Percentiles rank a stretch among this genome's conserved stretches.
Conservation (phyloP, 1,139 yeast species). For the Arxiozyma heterogenica region DNA sequence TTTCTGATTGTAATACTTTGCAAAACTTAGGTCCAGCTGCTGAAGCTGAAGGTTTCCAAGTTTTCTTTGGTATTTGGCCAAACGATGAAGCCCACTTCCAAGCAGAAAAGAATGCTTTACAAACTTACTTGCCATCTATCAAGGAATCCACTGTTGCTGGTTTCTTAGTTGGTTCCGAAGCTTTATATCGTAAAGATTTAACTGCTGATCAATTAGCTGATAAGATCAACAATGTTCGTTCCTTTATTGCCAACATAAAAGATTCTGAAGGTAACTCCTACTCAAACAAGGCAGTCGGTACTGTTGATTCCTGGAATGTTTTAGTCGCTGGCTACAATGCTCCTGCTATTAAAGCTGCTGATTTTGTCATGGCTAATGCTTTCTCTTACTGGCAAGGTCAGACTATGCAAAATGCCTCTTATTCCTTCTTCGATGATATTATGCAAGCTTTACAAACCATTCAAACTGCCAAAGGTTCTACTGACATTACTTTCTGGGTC, state of each 20-base stretch:
- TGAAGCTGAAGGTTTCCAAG: constrained; percentile 59
- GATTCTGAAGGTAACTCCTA: constrained; percentile 80
- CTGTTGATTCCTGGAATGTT: constrained; percentile 93
- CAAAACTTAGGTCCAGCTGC: constrained; percentile 80
- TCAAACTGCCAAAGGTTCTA: constrained; percentile 75
- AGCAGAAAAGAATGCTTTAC: constrained; percentile 62
- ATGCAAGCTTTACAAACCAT: constrained; percentile 89
- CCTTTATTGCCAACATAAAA: constrained; percentile 45
- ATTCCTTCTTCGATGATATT: constrained; percentile 88
- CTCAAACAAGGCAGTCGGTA: constrained; percentile 67
- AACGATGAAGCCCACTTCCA: constrained; percentile 64
- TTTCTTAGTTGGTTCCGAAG: constrained; percentile 85
- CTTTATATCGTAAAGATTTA: constrained; percentile 76
- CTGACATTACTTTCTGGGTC: constrained; percentile 82
- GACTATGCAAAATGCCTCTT: constrained; percentile 67
- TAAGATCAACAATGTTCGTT: constrained; percentile 51
- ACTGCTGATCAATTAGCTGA: constrained; percentile 59
- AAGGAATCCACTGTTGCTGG: constrained; percentile 60
- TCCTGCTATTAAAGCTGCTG: constrained; percentile 70
- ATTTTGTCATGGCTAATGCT: constrained; percentile 82
- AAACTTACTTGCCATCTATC: constrained; percentile 58
- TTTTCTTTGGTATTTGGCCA: constrained; percentile 87
- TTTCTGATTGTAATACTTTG: constrained; percentile 80
- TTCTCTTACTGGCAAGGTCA: constrained; percentile 99
- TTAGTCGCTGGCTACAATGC: constrained; percentile 66